A percentile compares a stretch with the other conserved stretches of the same genome.
phyloP scores from a whole-genome alignment of 73 alveolate genomes.

The Paramecium tetraurelia region DNA sequence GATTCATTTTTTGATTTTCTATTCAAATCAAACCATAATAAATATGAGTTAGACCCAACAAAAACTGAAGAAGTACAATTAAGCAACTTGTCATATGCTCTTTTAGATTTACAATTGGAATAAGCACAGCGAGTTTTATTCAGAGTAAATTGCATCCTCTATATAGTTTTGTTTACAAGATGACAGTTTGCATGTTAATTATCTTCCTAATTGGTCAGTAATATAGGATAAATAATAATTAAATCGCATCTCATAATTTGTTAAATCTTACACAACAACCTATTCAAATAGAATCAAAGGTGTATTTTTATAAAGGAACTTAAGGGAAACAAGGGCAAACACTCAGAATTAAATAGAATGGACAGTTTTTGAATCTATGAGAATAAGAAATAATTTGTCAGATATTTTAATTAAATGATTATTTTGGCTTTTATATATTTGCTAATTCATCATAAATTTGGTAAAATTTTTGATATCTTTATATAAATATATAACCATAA shows the following conservation, averaged over 20 bases:
- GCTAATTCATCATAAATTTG: not conserved
- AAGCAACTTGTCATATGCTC: not conserved
- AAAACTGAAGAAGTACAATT: constrained; percentile 5
- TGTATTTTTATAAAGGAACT: not conserved
- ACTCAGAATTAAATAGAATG: not conserved
- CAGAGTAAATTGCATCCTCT: not conserved
- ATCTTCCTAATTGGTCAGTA: constrained; percentile 2
- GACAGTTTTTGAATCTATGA: not conserved
- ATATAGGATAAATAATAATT: not conserved
- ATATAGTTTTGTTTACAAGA: not conserved
- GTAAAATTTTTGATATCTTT: no score
- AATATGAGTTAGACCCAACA: not conserved
- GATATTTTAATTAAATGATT: constrained; percentile 9
- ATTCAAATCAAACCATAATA: not conserved
- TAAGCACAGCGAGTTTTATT: not conserved
- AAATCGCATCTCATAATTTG: not conserved
- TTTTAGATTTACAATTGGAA: not conserved
- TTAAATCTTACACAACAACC: constrained; percentile 33
- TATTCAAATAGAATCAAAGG: not conserved
- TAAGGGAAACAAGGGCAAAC: not conserved
- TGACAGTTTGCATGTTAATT: constrained; percentile 9
- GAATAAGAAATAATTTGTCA: not conserved
- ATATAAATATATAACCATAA: no score
- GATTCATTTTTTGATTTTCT: not conserved
- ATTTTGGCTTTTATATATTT: not conserved